Conservation (phyloP, 176 grass and related monocot genomes). For the Areca catechu region DNA sequence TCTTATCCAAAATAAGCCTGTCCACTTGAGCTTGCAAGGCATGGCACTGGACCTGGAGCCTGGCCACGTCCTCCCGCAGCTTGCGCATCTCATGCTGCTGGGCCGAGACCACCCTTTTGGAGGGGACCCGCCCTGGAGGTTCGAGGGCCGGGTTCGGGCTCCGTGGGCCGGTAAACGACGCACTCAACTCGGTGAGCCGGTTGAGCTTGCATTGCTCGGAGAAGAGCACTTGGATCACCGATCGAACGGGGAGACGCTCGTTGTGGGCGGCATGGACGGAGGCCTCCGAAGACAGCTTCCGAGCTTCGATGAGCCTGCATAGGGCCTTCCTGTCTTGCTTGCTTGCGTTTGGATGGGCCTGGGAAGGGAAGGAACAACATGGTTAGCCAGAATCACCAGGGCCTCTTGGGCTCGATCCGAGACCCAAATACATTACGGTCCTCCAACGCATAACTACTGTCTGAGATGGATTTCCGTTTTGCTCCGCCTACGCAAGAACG, state of each 20-base stretch:
- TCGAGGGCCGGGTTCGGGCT: conserved; percentile 54
- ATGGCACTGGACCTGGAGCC: conserved; percentile 73
- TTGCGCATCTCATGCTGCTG: conserved; percentile 87
- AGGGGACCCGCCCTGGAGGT: conserved; percentile 52
- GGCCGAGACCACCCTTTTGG: conserved; percentile 63
- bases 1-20: conserved; percentile 39
- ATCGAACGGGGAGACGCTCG: conserved; percentile 78
- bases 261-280: conserved; percentile 83
- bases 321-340: conserved; percentile 66
- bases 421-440: too few relatives aligned
- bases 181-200: conserved; percentile 63
- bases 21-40: conserved; percentile 79
- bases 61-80: conserved; percentile 72
- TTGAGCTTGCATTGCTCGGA: conserved; percentile 88
- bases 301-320: conserved; percentile 68
- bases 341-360: conserved; percentile 58
- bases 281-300: conserved; percentile 79
- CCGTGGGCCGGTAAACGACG: conserved; percentile 46
- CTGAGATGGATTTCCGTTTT: too few relatives aligned
- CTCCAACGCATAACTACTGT: too few relatives aligned
- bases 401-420: too few relatives aligned
- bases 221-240: conserved; percentile 88
- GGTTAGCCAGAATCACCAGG: too few relatives aligned
- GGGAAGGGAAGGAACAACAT: background rate
- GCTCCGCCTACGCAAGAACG: too few relatives aligned